Conservation (phyloP, 805 yeast species). For the Schwanniomyces polymorphus region DNA sequence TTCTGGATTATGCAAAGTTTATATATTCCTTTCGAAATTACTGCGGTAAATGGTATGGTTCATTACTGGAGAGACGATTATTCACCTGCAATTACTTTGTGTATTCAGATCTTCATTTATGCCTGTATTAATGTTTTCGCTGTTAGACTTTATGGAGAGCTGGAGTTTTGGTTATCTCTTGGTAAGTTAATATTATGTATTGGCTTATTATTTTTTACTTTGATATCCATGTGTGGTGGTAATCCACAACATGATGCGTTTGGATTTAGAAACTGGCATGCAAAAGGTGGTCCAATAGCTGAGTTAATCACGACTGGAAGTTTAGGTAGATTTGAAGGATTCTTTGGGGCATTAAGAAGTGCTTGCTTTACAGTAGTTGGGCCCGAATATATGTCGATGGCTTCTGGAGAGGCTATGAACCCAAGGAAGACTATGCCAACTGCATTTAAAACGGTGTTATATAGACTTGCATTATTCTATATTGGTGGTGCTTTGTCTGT, state of each 20-base stretch:
- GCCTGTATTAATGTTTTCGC: slow-evolving; percentile 45
- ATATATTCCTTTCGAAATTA: slow-evolving; percentile 49
- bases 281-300: slow-evolving; percentile 38
- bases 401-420: slow-evolving; percentile 43
- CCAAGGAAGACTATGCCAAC: slow-evolving; percentile 41
- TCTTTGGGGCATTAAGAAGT: slow-evolving; percentile 35
- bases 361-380: slow-evolving; percentile 43
- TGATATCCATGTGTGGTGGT: slow-evolving; percentile 40
- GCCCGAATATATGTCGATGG: slow-evolving; percentile 46
- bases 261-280: slow-evolving; percentile 36
- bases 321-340: slow-evolving; percentile 43
- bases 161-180: slow-evolving; percentile 47
- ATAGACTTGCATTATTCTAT: slow-evolving; percentile 45
- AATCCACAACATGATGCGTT: slow-evolving; percentile 33
- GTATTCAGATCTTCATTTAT: slow-evolving; percentile 42
- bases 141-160: slow-evolving; percentile 51
- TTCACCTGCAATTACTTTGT: slow-evolving; percentile 47
- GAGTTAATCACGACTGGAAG: slow-evolving; percentile 36
- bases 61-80: slow-evolving; percentile 53
- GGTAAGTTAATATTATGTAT: slow-evolving; percentile 38
- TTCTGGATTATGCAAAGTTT: slow-evolving; percentile 45
- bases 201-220: slow-evolving; percentile 37
- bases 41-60: slow-evolving; percentile 52
- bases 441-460: slow-evolving; percentile 43
- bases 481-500: slow-evolving; percentile 45